Conservation (phyloP, 164 flowering plant genomes). For the Magnolia sinica region DNA sequence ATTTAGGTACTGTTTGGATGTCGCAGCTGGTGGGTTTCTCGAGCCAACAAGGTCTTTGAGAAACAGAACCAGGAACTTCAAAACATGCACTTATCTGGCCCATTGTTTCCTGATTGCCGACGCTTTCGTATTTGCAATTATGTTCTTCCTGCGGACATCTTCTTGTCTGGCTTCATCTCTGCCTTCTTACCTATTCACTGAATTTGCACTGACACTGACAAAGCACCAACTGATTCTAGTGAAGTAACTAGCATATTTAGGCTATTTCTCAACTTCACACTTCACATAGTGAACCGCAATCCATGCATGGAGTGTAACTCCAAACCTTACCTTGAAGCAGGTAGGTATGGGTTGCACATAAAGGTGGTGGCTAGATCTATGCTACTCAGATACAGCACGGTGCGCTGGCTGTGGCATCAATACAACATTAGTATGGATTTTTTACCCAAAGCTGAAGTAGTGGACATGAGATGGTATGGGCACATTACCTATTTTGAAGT, state of each 20-base stretch:
- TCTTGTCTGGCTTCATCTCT: background rate
- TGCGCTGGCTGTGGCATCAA: background rate
- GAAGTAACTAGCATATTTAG: background rate
- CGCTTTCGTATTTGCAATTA: background rate
- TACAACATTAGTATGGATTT: no score
- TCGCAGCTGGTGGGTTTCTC: background rate
- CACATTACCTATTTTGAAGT: background rate
- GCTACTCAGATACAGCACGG: background rate
- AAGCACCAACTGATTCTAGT: background rate
- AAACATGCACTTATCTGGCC: background rate
- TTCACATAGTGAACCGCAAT: background rate
- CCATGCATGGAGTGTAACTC: background rate
- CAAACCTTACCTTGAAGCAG: background rate
- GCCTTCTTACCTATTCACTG: background rate
- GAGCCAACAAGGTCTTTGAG: background rate
- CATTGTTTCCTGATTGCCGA: no score
- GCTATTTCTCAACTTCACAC: background rate
- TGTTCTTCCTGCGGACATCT: background rate
- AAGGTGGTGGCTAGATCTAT: background rate
- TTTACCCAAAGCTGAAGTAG: background rate
- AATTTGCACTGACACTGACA: background rate
- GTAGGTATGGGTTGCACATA: background rate
- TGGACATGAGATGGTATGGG: background rate
- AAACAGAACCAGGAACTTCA: background rate
- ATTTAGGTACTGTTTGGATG: background rate